phyloP scores from a whole-genome alignment of 106 monocot species.

The Allium cepa region DNA sequence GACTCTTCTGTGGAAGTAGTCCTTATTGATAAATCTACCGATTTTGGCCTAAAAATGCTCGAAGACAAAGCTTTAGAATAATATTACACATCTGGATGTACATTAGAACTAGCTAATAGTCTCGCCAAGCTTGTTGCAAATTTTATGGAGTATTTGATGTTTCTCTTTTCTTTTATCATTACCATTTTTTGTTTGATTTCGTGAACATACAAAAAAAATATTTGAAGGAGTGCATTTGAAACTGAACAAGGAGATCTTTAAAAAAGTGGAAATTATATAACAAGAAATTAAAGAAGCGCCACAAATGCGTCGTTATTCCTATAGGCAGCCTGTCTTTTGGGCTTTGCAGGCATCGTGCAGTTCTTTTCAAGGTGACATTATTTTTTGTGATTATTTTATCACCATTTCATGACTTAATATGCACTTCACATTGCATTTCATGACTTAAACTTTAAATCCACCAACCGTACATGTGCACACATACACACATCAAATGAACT shows the following conservation, averaged over 20 bases:
- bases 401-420: too few species aligned
- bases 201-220: too few species aligned
- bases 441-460: too few species aligned
- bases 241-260: conserved; percentile 52
- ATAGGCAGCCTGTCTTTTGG: conserved; percentile 52
- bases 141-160: conserved; percentile 47
- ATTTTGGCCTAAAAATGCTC: conserved; percentile 38
- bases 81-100: conserved; percentile 25
- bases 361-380: conserved; percentile 61
- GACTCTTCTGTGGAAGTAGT: conserved; percentile 71
- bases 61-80: conserved; percentile 46
- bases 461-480: too few species aligned
- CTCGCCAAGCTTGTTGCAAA: conserved; percentile 54
- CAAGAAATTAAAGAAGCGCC: conserved; percentile 41
- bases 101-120: conserved; percentile 32
- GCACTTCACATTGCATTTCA: too few species aligned
- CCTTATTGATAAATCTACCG: conserved; percentile 35
- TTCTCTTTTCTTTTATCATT: neutral
- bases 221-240: conserved; percentile 42
- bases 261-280: conserved; percentile 49
- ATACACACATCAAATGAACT: too few species aligned
- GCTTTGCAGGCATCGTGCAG: conserved; percentile 70
- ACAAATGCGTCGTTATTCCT: conserved; percentile 33
- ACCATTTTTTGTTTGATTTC: too few species aligned
- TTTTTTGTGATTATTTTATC: too few species aligned